Conservation (phyloP, 1,284 basidiomycete species). For the Trichosporon asahii region DNA sequence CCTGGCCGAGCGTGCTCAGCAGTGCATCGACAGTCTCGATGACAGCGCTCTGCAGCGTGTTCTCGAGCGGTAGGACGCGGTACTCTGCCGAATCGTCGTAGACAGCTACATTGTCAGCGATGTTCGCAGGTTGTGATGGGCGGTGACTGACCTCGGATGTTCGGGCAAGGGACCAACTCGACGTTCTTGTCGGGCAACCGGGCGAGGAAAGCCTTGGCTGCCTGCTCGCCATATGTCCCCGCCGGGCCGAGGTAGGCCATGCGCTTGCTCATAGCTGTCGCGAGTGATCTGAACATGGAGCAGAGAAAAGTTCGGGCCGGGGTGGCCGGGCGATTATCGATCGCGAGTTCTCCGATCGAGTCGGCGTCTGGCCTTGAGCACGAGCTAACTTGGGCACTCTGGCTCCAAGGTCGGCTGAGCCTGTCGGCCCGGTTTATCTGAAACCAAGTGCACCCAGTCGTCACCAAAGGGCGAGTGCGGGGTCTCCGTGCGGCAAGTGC, state of each 20-base stretch:
- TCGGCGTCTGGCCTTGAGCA: neutral
- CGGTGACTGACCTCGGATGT: slow-evolving; percentile 32
- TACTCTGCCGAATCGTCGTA: slow-evolving; percentile 30
- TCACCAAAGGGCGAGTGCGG: neutral
- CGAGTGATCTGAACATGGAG: neutral
- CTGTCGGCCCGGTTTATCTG: neutral
- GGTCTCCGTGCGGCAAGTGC: neutral
- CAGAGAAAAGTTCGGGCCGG: neutral
- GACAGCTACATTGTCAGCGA: slow-evolving; percentile 25
- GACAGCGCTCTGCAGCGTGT: slow-evolving; percentile 50
- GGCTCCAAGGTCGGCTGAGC: neutral
- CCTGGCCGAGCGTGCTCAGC: slow-evolving; percentile 18
- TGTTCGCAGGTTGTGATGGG: neutral
- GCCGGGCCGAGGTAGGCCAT: slow-evolving; percentile 49
- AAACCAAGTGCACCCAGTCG: neutral
- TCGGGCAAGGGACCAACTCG: slow-evolving; percentile 36
- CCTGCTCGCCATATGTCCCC: slow-evolving; percentile 50
- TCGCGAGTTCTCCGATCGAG: neutral
- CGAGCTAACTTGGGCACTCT: too few species aligned
- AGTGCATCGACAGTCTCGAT: slow-evolving; percentile 47
- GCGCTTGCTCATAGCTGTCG: neutral
- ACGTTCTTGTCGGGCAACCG: slow-evolving; percentile 20
- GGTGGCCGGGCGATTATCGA: neutral
- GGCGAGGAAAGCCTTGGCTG: slow-evolving; percentile 27
- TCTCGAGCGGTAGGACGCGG: slow-evolving; percentile 49